Base-by-base conservation (phyloP, 345 rosid genomes). In the Syzygium aromaticum region DNA sequence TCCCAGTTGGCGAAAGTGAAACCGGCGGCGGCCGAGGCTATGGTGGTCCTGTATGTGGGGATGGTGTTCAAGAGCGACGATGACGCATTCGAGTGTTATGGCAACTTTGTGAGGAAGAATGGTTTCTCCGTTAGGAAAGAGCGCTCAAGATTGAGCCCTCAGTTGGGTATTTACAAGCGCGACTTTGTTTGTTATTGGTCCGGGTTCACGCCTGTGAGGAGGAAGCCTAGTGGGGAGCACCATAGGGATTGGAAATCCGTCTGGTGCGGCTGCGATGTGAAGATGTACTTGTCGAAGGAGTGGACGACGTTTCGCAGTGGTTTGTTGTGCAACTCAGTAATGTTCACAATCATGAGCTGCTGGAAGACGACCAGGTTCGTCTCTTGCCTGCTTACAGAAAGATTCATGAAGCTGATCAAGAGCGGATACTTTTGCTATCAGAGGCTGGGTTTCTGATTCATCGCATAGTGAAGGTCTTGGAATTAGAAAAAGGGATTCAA, bases 181-280 rank as follows among this genome's bases (percentile, higher is more conserved):
- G 99, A 97, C 90, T 97, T 97, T 90, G 98, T 97, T 88, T 97
- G 99, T 87, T 95, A 96, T 84, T 96, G 99, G 40, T 96, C 99
- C 63, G 99, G 98, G 52, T 97, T 95, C 88, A 94, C 95, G 87
- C 98, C 95, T 86, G 95, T 97, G 4, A 89, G 99, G 53, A 97
- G 96, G 91, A 96, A 95, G 92, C 94, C 96, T 53, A 93, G 94
- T 67, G 98, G 94, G 51, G 98, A 95, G 91, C 99, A 95, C 88
- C 99, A 96, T 9, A 90, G 99, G 33, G 99, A 96, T 73, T 93
- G 98, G 54, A 96, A 96, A 86, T 97, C 98, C 0, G 97, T 95
- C 54, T 91, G 99, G 11, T 96, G 98, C 43, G 99, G 99, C 84
- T 97, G 99, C 52, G 99, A 97, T 91, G 96, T 96, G 5, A 97